phyloP scores from a whole-genome alignment of 208 protist genomes.

The Willaertia magna region DNA sequence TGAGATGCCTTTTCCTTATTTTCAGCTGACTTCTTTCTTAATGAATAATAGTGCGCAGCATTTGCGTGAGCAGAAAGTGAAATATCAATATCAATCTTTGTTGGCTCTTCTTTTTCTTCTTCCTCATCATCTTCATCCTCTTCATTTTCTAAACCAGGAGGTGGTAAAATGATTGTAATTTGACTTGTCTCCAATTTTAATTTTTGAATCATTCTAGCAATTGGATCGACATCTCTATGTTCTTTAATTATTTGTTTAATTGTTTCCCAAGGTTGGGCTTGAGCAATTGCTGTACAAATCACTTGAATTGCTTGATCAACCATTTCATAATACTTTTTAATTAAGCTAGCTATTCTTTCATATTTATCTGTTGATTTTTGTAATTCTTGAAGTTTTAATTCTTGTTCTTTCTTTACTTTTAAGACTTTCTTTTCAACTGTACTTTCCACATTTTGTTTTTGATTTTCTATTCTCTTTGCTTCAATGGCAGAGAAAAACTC shows the following conservation, averaged over 20 bases:
- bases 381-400: constrained; percentile 58
- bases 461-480: constrained; percentile 55
- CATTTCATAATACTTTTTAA: constrained; percentile 59
- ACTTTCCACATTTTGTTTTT: constrained; percentile 56
- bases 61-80: constrained; percentile 78
- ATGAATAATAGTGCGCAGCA: constrained; percentile 68
- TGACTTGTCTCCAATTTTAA: constrained; percentile 69
- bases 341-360: constrained; percentile 54
- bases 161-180: constrained; percentile 60
- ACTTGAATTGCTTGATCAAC: constrained; percentile 72
- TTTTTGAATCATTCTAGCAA: constrained; percentile 74
- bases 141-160: constrained; percentile 33
- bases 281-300: constrained; percentile 56
- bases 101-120: constrained; percentile 12
- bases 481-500: constrained; percentile 78
- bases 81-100: constrained; percentile 77
- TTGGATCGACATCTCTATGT: constrained; percentile 64
- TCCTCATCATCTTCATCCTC: constrained; percentile 29
- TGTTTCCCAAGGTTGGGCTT: constrained; percentile 11
- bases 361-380: constrained; percentile 45
- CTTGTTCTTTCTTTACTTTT: constrained; percentile 66
- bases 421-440: constrained; percentile 65
- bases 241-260: constrained; percentile 39
- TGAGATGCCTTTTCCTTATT: constrained; percentile 71
- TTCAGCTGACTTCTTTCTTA: constrained; percentile 52